These are phyloP conservation scores for Fusarium napiforme DNA, from an alignment of 2,329 filamentous ascomycete genomes.

Conservation along the genomic window DNA sequence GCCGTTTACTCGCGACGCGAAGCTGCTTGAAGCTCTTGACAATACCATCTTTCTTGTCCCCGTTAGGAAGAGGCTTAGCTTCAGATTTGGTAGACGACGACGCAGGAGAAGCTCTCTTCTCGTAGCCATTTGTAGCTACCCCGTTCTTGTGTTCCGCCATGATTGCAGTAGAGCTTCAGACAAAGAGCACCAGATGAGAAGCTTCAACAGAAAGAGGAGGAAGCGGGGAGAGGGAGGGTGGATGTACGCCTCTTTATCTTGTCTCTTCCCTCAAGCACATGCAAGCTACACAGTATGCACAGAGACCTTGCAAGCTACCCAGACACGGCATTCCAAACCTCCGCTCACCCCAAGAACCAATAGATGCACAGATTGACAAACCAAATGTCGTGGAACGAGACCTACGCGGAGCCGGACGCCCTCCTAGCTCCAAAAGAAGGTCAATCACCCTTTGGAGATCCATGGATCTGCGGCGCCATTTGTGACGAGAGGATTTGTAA, in stretches of 20 bases:
- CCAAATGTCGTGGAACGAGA: neutral
- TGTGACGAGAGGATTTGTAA: neutral
- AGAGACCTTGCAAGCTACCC: neutral
- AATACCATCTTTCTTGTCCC: slow-evolving; percentile 41
- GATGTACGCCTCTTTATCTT: neutral
- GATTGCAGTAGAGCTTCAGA: neutral
- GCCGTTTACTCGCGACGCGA: slow-evolving; percentile 64
- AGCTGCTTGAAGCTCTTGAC: slow-evolving; percentile 48
- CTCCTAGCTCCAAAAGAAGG: neutral
- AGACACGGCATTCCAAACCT: neutral
- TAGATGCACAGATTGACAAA: neutral
- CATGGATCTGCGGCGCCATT: neutral
- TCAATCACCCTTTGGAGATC: neutral
- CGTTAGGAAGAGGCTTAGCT: neutral
- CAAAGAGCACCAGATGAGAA: neutral
- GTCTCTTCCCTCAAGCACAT: neutral
- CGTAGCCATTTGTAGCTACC: slow-evolving; percentile 37
- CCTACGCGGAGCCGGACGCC: neutral
- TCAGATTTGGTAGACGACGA: neutral
- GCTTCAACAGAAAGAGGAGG: neutral
- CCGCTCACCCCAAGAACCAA: neutral
- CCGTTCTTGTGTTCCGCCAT: slow-evolving; percentile 45
- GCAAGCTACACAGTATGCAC: neutral
- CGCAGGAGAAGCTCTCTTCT: slow-evolving; percentile 18
- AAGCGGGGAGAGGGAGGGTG: neutral